These are phyloP conservation scores for Xylariaceae sp. DNA, from an alignment of 2,329 filamentous ascomycete species.

Conservation along the genomic window DNA sequence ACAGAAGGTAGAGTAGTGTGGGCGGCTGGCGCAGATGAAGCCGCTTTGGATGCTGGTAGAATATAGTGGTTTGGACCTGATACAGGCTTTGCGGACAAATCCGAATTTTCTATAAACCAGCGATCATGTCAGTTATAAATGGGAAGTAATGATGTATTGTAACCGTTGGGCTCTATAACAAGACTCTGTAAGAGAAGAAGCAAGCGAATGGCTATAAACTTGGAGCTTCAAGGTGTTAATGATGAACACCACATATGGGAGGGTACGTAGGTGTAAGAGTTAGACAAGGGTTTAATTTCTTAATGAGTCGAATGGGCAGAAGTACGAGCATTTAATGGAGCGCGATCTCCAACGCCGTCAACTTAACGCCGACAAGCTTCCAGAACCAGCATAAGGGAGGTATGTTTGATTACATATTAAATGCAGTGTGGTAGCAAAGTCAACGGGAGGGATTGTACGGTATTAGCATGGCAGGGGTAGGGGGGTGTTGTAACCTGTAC, in stretches of 20 bases:
- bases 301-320: conserved; percentile 35
- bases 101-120: conserved; percentile 28
- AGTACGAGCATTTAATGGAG: conserved; percentile 35
- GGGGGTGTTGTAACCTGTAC: conserved; percentile 17
- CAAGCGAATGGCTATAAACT: neutral
- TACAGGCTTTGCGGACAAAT: conserved; percentile 32
- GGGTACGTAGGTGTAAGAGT: conserved; percentile 30
- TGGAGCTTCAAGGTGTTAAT: conserved; percentile 21
- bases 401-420: conserved; percentile 44
- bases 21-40: conserved; percentile 22
- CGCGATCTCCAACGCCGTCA: conserved; percentile 38
- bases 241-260: conserved; percentile 15
- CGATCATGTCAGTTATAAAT: conserved; percentile 29
- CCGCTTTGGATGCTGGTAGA: conserved; percentile 27
- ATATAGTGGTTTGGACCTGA: conserved; percentile 29
- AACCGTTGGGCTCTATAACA: neutral
- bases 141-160: neutral
- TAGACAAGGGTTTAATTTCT: conserved; percentile 33
- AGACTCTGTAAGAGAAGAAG: neutral
- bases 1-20: conserved; percentile 27
- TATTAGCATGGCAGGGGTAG: conserved; percentile 28
- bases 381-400: conserved; percentile 35
- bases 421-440: conserved; percentile 29
- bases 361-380: conserved; percentile 36
- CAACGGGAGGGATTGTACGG: conserved; percentile 39